phyloP scores from a whole-genome alignment of 2,329 filamentous ascomycete species.

The Sphaerostilbella broomeana region DNA sequence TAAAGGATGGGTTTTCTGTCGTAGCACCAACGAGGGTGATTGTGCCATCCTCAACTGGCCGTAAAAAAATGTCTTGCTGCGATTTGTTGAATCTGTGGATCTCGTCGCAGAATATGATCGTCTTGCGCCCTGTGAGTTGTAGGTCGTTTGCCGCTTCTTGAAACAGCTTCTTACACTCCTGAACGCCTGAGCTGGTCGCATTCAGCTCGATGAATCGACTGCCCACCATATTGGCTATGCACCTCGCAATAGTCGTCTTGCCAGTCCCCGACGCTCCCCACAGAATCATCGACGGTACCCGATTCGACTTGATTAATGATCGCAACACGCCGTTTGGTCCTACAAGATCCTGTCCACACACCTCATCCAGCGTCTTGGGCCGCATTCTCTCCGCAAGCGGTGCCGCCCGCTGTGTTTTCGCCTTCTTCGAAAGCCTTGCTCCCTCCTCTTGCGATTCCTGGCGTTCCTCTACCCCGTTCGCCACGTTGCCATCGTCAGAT shows the following conservation, averaged over 20 bases:
- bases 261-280: constrained; percentile 80
- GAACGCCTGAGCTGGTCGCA: constrained; percentile 80
- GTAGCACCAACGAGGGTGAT: constrained; percentile 92
- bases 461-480: constrained; percentile 8
- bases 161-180: constrained; percentile 90
- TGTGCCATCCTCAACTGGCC: constrained; percentile 82
- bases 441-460: constrained; percentile 20
- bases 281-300: constrained; percentile 89
- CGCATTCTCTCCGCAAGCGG: constrained; percentile 93
- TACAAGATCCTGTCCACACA: constrained; percentile 87
- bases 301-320: constrained; percentile 75
- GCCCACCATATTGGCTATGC: constrained; percentile 76
- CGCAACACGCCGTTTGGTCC: constrained; percentile 77
- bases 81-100: constrained; percentile 87
- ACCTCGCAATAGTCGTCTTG: constrained; percentile 86
- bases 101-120: constrained; percentile 96
- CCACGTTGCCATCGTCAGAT: not conserved
- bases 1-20: constrained; percentile 95
- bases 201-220: constrained; percentile 93
- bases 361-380: constrained; percentile 73
- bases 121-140: constrained; percentile 75
- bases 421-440: constrained; percentile 52
- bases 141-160: constrained; percentile 75
- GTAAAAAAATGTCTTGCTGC: constrained; percentile 92
- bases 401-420: constrained; percentile 64